Evolutionary conservation across 2,329 filamentous ascomycete species (phyloP).

Genomic region (Ceratocystis lukuohia): DNA sequence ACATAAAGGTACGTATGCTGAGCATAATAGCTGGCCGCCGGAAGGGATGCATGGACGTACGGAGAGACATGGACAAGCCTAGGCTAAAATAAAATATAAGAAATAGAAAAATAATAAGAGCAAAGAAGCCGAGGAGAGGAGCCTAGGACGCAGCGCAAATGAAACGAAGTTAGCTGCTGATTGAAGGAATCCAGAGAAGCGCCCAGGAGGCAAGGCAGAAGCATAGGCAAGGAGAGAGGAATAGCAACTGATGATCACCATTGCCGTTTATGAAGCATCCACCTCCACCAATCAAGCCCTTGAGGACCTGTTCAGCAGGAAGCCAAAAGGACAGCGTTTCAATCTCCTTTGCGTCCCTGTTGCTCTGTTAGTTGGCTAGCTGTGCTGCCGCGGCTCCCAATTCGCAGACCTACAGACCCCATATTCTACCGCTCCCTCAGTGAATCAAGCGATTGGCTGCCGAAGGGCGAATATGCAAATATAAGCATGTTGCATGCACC

Average conservation of each 20-base stretch:
- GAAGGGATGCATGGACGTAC: background rate
- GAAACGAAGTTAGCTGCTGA: background rate
- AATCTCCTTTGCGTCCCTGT: background rate
- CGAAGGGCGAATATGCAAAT: no score
- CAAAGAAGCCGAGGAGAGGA: no score
- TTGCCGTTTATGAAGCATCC: background rate
- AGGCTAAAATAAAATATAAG: background rate
- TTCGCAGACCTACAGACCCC: background rate
- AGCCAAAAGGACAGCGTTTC: background rate
- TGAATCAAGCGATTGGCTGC: no score
- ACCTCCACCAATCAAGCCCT: background rate
- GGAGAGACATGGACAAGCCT: background rate
- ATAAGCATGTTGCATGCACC: no score
- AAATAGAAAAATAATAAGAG: no score
- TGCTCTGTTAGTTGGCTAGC: background rate
- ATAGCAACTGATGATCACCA: background rate
- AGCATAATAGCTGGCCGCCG: background rate
- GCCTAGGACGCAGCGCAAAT: no score
- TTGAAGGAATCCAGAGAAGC: no score
- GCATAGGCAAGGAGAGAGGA: background rate
- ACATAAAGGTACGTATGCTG: background rate
- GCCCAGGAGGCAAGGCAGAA: background rate
- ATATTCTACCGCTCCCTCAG: background rate
- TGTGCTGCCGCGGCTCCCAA: background rate
- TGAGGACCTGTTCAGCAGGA: background rate